Conservation (phyloP, 805 yeast species). For the Kuraishia hungarica region DNA sequence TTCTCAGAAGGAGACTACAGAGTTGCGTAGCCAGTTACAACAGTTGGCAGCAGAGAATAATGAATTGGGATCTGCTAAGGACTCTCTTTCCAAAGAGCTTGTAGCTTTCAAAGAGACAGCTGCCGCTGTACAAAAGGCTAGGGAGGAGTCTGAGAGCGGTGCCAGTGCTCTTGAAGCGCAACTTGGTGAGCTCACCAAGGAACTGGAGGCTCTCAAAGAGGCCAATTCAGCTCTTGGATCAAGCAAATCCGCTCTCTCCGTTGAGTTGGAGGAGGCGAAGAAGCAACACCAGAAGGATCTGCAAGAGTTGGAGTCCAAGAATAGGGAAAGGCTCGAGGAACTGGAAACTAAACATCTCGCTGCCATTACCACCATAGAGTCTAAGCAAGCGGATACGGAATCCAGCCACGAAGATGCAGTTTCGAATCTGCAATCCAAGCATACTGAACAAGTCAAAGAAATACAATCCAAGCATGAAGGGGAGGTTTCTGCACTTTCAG, state of each 20-base stretch:
- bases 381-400: not conserved
- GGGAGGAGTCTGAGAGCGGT: not conserved
- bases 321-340: not conserved
- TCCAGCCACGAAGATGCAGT: not conserved
- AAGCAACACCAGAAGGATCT: not conserved
- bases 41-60: constrained; percentile 3
- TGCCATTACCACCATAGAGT: not conserved
- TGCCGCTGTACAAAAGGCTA: not conserved
- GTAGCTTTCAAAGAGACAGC: not conserved
- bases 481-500: not conserved
- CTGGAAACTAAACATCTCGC: not conserved
- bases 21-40: not conserved
- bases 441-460: not conserved
- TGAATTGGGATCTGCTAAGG: constrained; percentile 3
- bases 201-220: constrained; percentile 11
- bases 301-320: not conserved
- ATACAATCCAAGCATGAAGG: not conserved
- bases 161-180: not conserved
- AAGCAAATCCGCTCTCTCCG: not conserved
- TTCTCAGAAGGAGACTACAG: not conserved
- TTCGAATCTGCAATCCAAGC: not conserved
- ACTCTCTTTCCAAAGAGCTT: constrained; percentile 1
- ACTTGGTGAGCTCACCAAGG: constrained; percentile 16
- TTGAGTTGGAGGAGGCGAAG: not conserved
- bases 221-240: constrained; percentile 1